Conservation (phyloP, 306 rosid species). For the Vachellia pachyceras region DNA sequence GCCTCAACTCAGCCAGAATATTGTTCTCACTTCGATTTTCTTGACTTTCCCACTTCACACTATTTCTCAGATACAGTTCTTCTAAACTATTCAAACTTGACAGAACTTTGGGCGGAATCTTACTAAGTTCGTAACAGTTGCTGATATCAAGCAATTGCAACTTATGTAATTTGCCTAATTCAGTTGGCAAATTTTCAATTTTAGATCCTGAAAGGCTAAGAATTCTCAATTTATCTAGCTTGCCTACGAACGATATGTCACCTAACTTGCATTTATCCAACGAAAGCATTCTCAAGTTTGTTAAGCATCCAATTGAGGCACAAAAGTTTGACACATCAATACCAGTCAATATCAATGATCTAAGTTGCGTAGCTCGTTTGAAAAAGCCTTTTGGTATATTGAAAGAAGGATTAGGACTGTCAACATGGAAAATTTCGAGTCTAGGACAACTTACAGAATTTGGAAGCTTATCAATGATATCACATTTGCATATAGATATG, state of each 20-base stretch:
- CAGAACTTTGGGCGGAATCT: constrained; percentile 39
- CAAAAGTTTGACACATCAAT: neutral
- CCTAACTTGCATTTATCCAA: constrained; percentile 22
- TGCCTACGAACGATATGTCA: constrained; percentile 36
- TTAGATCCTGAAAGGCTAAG: constrained; percentile 38
- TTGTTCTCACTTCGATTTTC: constrained; percentile 21
- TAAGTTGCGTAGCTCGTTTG: neutral
- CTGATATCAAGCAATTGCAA: constrained; percentile 49
- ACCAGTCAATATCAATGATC: neutral
- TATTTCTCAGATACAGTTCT: constrained; percentile 50
- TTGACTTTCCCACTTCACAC: constrained; percentile 37
- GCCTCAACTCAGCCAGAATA: constrained; percentile 40
- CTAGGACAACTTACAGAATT: neutral
- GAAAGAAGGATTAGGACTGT: neutral
- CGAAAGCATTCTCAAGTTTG: constrained; percentile 31
- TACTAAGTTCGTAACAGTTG: constrained; percentile 41
- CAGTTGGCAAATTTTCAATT: constrained; percentile 29
- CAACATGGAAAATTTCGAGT: neutral
- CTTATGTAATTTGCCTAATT: constrained; percentile 36
- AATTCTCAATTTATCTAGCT: constrained; percentile 41
- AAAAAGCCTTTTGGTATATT: neutral
- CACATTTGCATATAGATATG: neutral
- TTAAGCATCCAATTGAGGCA: neutral
- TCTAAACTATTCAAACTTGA: constrained; percentile 46
- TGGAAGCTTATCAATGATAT: neutral